These are phyloP conservation scores for Tricholoma terreum DNA, from an alignment of 768 basidiomycete genomes.

Conservation along the genomic window DNA sequence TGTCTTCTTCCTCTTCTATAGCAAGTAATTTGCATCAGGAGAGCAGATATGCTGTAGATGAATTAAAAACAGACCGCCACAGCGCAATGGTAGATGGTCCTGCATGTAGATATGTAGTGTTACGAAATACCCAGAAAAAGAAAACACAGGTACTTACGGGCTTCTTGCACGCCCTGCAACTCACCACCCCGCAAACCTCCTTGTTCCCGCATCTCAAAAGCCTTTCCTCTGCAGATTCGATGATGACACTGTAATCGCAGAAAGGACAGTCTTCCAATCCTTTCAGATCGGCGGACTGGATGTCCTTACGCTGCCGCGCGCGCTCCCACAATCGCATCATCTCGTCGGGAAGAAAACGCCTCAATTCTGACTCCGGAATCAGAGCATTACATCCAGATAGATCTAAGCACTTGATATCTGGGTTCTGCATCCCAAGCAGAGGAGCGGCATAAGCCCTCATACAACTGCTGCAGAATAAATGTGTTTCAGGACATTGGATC, in stretches of 20 bases:
- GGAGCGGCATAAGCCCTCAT: conserved; percentile 65
- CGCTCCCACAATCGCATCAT: conserved; percentile 69
- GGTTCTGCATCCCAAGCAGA: conserved; percentile 60
- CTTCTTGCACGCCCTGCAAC: conserved; percentile 78
- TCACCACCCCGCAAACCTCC: conserved; percentile 71
- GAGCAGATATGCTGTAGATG: conserved; percentile 28
- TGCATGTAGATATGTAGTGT: too few relatives aligned
- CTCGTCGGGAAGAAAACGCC: conserved; percentile 62
- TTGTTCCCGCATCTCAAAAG: conserved; percentile 55
- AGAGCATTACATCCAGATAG: conserved; percentile 64
- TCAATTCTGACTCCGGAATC: conserved; percentile 69
- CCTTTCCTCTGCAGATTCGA: conserved; percentile 64
- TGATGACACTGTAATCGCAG: conserved; percentile 84
- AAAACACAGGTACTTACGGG: conserved; percentile 45
- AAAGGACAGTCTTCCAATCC: conserved; percentile 88
- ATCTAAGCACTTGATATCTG: conserved; percentile 78
- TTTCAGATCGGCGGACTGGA: conserved; percentile 74
- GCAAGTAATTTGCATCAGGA: too few relatives aligned
- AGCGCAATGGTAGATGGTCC: background rate
- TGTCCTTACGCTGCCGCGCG: conserved; percentile 74
- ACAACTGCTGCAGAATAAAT: conserved; percentile 81
- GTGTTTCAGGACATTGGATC: conserved; percentile 86
- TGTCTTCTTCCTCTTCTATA: background rate
- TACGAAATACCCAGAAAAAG: background rate
- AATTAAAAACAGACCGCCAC: background rate